A percentile compares a stretch with the other conserved stretches of the same genome.
These are phyloP conservation scores for Rhynchosporium graminicola DNA, from an alignment of 2,329 filamentous ascomycete genomes.

Conservation along the genomic window DNA sequence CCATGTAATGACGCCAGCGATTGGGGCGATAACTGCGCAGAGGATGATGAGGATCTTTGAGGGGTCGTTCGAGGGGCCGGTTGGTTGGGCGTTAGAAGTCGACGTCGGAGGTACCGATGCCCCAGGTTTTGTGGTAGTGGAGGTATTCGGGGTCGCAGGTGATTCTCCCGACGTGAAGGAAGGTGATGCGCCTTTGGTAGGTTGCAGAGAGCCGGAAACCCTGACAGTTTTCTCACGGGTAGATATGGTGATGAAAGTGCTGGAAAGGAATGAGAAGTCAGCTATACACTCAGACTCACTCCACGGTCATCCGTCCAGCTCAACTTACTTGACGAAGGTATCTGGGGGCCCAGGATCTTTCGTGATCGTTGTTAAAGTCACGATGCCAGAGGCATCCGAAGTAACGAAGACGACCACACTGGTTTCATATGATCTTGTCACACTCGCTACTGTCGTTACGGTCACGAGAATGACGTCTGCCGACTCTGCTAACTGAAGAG, in stretches of 20 bases:
- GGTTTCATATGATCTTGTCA: not conserved
- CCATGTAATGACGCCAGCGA: not conserved
- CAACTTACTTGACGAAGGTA: not conserved
- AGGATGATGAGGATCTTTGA: conserved; percentile 3
- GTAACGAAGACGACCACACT: not conserved
- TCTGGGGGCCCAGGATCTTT: conserved; percentile 1
- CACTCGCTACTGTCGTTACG: not conserved
- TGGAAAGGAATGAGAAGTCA: not conserved
- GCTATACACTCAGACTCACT: not conserved
- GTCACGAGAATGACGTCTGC: not conserved
- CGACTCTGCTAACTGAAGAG: no score
- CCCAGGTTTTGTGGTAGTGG: not conserved
- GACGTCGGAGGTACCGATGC: not conserved
- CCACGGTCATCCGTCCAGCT: not conserved
- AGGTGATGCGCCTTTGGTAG: not conserved
- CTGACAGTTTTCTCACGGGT: not conserved
- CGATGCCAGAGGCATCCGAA: no score
- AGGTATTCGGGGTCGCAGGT: not conserved
- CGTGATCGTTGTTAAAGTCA: not conserved
- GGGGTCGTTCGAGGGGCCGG: not conserved
- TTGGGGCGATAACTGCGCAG: not conserved
- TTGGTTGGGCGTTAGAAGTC: not conserved
- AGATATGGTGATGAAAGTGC: not conserved
- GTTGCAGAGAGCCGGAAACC: not conserved
- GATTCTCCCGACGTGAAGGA: not conserved